Evolutionary conservation across 495 filamentous ascomycete genomes (phyloP), one percentile per base, ranked within the genome.

Genomic region (Cudoniella acicularis): DNA sequence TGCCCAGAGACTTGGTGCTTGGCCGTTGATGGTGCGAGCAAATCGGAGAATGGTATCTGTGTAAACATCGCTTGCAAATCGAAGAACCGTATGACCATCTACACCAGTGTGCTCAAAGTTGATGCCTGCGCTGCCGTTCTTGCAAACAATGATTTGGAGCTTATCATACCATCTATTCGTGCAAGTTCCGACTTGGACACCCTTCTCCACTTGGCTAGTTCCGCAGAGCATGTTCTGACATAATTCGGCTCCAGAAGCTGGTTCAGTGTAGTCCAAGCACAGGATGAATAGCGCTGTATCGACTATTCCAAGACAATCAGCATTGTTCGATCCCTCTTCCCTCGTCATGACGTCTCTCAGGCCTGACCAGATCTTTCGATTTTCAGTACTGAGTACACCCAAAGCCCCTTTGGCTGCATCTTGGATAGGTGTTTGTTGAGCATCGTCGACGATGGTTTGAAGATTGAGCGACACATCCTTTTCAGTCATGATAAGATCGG

Each of bases 91-190:
- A 68, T 98, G 94, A 13, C 94, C 94, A 69, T 98, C 94, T 4
- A 98, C 94, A 63, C 95, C 95, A 0, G 94, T 98, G 70, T 98
- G 94, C 70, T 98, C 94, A 62, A 98, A 97, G 72, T 98, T 98
- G 83, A 98, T 98, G 24, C 94, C 94, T 0, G 94, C 94, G 60
- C 88, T 94, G 10, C 94, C 94, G 73, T 97, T 98, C 77, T 96
- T 95, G 80, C 95, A 98, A 41, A 98, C 94, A 54, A 98, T 98
- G 60, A 98, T 98, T 70, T 98, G 94, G 23, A 98, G 82, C 73
- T 98, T 98, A 72, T 98, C 94, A 67, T 98, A 98, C 94, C 94
- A 98, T 53, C 94, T 81, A 70, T 98, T 98, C 13, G 93, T 96
- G 73, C 94, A 98, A 30, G 94, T 98, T 20, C 94, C 94, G 30